These are phyloP conservation scores for Jacaranda mimosifolia DNA, from an alignment of 257 asterid genomes.

Conservation along the genomic window DNA sequence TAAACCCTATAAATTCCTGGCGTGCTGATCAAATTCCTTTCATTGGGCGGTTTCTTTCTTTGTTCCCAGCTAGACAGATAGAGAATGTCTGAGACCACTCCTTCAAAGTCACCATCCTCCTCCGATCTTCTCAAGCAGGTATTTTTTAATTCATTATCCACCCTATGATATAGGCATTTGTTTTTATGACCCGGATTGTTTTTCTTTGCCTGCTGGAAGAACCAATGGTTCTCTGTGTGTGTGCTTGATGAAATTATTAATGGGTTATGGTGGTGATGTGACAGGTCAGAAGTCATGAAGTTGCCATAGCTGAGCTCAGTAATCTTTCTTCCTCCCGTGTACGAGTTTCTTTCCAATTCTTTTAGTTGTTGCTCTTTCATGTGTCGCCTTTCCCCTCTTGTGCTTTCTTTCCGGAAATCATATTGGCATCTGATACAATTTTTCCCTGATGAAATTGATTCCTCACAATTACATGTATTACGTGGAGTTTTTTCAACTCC, in stretches of 20 bases:
- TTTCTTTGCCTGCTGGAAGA: neutral
- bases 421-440: neutral
- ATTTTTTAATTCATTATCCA: neutral
- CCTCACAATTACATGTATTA: neutral
- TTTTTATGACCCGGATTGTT: neutral
- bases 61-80: neutral
- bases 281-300: conserved; percentile 72
- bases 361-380: neutral
- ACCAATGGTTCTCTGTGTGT: neutral
- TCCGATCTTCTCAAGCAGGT: conserved; percentile 45
- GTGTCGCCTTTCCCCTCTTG: neutral
- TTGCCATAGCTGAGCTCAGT: conserved; percentile 79
- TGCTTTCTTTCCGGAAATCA: neutral
- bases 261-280: conserved; percentile 18
- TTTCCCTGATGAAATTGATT: neutral
- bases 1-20: neutral
- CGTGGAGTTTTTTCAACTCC: neutral
- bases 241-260: conserved; percentile 4
- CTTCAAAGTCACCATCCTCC: conserved; percentile 32
- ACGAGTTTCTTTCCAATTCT: neutral
- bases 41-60: neutral
- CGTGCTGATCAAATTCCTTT: neutral
- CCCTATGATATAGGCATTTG: neutral
- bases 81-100: conserved; percentile 32
- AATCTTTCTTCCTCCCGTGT: conserved; percentile 68